Evolutionary conservation across 1,139 yeast genomes (phyloP), one percentile per base, ranked within the genome.

Genomic region (Yamadazyma oceani): DNA sequence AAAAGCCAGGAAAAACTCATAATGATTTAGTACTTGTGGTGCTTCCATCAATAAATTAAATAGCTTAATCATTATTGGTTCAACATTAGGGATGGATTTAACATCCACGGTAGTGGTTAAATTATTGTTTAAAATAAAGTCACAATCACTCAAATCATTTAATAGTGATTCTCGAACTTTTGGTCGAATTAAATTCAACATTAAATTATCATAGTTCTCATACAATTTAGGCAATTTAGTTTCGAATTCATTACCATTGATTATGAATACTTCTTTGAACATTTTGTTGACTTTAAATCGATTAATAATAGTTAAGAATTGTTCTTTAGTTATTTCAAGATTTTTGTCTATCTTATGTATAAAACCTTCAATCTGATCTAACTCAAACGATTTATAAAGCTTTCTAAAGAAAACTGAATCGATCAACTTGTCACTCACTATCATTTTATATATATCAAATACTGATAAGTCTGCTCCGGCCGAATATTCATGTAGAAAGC

Each of bases 11-110:
- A 75, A 89, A 52, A 85, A 85, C 51, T 89, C 97, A 58, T 74
- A 85, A 35, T 87, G 75, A 54, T 88, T 89, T 45, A 88, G 73
- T 17, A 73, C 66, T 2, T 82, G 70, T 19, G 88, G 86, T 0
- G 96, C 92, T 53, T 89, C 97, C 44, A 92, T 77, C 57, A 84
- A 84, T 15, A 88, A 69, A 33, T 78, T 74, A 60, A 80, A 89
- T 38, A 88, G 57, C 32, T 75, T 76, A 26, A 79, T 68, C 10
- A 83, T 56, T 2, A 74, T 69, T 31, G 82, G 94, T 42, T 69
- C 76, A 40, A 69, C 33, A 34, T 14, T 40, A 26, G n/a, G 6
- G n/a, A 12, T 11, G 32, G 17, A 4, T 12, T 19, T 11, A 29
- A 11, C 31, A 17, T 9, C 37, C 26, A 5, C n/a, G 9, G 17